Conservation (phyloP, 1,284 basidiomycete genomes). For the Cryptococcus sp. region DNA sequence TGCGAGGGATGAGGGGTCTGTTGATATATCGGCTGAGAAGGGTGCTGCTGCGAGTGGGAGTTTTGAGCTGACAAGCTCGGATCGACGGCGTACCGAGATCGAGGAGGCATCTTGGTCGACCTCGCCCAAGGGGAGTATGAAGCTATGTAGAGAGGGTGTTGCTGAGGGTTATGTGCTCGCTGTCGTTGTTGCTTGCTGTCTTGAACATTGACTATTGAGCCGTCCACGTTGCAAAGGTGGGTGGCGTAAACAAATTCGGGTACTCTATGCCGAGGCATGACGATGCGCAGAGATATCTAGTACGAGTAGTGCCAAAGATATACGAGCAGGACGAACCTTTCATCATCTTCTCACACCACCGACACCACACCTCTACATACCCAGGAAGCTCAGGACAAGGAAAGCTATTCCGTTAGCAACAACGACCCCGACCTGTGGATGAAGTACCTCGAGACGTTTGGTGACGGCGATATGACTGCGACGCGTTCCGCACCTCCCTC, state of each 20-base stretch:
- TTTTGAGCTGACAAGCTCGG: constrained; percentile 37
- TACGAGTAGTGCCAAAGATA: no score
- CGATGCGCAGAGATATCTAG: no score
- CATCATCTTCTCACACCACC: no score
- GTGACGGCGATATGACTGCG: not conserved
- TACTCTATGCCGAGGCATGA: no score
- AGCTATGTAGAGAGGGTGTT: not conserved
- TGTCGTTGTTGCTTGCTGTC: not conserved
- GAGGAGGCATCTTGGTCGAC: constrained; percentile 32
- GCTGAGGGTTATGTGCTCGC: not conserved
- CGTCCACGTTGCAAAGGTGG: no score
- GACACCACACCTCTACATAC: no score
- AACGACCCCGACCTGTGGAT: no score
- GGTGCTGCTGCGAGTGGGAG: not conserved
- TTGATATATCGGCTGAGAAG: constrained; percentile 23
- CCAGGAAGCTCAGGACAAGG: no score
- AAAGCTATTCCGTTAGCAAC: no score
- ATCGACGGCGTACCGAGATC: constrained; percentile 45
- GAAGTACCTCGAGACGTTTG: constrained; percentile 1
- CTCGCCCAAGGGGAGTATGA: not conserved
- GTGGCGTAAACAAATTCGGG: no score
- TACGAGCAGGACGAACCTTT: no score
- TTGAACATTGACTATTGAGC: not conserved
- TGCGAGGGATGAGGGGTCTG: constrained; percentile 10
- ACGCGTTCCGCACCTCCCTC: not conserved